Evolutionary conservation across 2,329 filamentous ascomycete genomes (phyloP), one percentile per base, ranked within the genome.

Genomic region (Volutella citrinella): DNA sequence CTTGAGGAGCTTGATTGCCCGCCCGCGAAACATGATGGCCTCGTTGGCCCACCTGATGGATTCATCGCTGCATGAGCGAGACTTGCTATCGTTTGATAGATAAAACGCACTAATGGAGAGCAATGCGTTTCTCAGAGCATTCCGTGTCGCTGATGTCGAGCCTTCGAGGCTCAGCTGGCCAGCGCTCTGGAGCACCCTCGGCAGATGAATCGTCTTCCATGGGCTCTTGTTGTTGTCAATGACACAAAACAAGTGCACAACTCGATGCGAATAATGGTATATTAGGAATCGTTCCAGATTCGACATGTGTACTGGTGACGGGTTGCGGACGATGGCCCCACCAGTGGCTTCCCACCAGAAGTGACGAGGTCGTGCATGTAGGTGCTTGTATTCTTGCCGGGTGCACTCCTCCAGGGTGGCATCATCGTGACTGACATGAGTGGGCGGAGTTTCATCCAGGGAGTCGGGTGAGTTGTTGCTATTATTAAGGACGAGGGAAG

Each of bases 131-230:
- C 46, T 28, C 6, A 55, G 8, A 3, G 51, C 52, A 5, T 42
- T 36, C 13, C 52, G 42, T 3, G 50, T 53, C 3, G 27, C 36
- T 3, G 51, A 49, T 6, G 43, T 52, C 9, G 44, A 41, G 2
- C 51, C 46, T 3, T 29, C 27, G 8, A 55, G 31, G n/a, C 44
- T 42, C n/a, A 55, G 14, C 18, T 55, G 38, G 7, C 52, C 51
- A 4, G 42, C 39, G 12, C 51, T 45, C 25, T 55, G 49, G 4
- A 55, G 20, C 3, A 42, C 51, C 18, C 48, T 42, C 0, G 49
- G 51, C 2, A 55, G 33, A 6, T 55, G 51, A 2, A 55, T 53
- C 1, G 46, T 51, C 27, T 52, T 53, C 52, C 52, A 55, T 0
- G 51, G 52, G 7, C 43, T 52, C 19, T 55, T 55, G 2, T 30